These are phyloP conservation scores for Salvia sclarea DNA, from an alignment of 305 asterid species.

Conservation along the genomic window DNA sequence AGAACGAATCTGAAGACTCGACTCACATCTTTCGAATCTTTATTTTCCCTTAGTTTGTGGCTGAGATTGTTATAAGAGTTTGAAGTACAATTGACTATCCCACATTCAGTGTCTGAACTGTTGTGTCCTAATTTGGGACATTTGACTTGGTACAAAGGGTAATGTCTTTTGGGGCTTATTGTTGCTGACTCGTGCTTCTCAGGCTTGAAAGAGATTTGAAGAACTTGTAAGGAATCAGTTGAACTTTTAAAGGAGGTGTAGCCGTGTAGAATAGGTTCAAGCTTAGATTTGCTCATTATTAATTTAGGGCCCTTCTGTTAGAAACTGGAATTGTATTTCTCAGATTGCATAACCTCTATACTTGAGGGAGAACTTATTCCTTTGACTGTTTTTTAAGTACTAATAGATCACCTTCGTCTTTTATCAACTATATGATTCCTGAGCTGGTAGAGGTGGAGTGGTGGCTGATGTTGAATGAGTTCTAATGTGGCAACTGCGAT, in stretches of 20 bases:
- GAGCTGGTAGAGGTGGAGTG: background rate
- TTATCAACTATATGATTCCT: too few species aligned
- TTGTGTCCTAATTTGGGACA: background rate
- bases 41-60: background rate
- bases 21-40: background rate
- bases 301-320: background rate
- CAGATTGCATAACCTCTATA: background rate
- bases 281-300: background rate
- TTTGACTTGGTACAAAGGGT: background rate
- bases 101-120: background rate
- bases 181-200: background rate
- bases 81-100: background rate
- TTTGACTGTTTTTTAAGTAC: background rate
- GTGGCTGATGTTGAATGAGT: constrained; percentile 6
- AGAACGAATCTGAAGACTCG: background rate
- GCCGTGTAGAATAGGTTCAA: background rate
- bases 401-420: background rate
- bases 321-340: background rate
- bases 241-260: background rate
- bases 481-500: background rate
- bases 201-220: background rate
- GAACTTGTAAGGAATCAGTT: background rate
- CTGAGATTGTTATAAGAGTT: background rate
- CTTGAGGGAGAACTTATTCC: background rate
- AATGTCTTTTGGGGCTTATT: background rate